Percentiles rank a stretch among this genome's conserved stretches.
Evolutionary conservation across 192 early-diverging fungal species (phyloP).

Genomic region (Coemansia sp.): DNA sequence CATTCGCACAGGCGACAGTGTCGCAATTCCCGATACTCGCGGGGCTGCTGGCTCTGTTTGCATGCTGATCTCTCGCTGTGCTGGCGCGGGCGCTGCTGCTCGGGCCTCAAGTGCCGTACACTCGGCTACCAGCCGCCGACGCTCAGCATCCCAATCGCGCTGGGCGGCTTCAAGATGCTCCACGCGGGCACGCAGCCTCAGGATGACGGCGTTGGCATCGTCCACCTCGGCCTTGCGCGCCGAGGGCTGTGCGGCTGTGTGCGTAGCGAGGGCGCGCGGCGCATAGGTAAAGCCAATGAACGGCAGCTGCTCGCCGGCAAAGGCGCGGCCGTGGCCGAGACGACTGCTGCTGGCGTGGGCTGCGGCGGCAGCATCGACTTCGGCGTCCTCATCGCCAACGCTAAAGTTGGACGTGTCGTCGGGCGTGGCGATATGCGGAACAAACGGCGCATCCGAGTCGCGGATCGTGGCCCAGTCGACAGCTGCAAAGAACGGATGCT

Average conservation of each 20-base stretch:
- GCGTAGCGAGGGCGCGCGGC: constrained; percentile 21
- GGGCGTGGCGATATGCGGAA: constrained; percentile 80
- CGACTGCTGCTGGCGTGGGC: constrained; percentile 54
- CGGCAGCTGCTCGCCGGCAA: constrained; percentile 74
- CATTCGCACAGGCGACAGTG: constrained; percentile 14
- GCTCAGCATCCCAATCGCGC: constrained; percentile 35
- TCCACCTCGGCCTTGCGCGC: background rate
- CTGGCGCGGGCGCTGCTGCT: constrained; percentile 11
- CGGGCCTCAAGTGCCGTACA: constrained; percentile 21
- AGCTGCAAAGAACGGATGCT: constrained; percentile 65
- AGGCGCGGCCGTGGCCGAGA: constrained; percentile 57
- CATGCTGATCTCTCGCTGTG: constrained; percentile 3
- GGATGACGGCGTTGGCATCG: background rate
- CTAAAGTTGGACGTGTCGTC: constrained; percentile 91
- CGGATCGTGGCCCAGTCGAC: constrained; percentile 64
- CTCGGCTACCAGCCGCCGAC: constrained; percentile 15
- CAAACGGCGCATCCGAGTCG: constrained; percentile 70
- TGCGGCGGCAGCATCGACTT: constrained; percentile 45
- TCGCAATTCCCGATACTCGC: constrained; percentile 1
- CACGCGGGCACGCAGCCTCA: constrained; percentile 14
- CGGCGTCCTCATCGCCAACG: constrained; percentile 71
- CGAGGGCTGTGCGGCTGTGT: background rate
- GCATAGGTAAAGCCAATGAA: constrained; percentile 85
- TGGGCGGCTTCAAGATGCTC: constrained; percentile 41
- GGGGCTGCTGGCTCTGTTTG: background rate